These are phyloP conservation scores for Benincasa hispida DNA, from an alignment of 306 rosid genomes.

Conservation along the genomic window DNA sequence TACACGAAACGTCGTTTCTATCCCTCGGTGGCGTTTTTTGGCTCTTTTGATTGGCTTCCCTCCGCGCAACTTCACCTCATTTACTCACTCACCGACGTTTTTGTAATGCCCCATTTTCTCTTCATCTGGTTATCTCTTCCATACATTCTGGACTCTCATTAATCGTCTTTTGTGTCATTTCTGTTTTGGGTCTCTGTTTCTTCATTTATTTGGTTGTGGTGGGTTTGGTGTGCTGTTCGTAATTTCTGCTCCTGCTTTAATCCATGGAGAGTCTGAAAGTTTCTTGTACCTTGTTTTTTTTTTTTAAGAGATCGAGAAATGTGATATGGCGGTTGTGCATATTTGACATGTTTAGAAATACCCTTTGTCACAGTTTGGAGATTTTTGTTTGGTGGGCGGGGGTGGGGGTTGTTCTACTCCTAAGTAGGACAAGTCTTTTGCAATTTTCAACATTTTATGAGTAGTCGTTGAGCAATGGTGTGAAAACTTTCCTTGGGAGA, in stretches of 20 bases:
- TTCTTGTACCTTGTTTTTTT: not conserved
- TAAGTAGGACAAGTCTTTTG: not conserved
- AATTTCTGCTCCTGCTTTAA: not conserved
- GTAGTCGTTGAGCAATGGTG: not conserved
- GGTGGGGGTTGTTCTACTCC: not conserved
- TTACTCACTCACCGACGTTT: slow-evolving; percentile 29
- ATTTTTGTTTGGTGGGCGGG: too few species aligned
- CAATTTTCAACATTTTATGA: not conserved
- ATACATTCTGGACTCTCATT: not conserved
- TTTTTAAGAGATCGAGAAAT: not conserved
- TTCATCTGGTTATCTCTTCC: not conserved
- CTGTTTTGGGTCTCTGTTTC: not conserved
- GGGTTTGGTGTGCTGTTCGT: not conserved
- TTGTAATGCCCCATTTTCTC: slow-evolving; percentile 34
- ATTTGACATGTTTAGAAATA: not conserved
- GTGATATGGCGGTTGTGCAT: not conserved
- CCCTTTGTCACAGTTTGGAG: not conserved
- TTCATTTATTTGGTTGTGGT: not conserved
- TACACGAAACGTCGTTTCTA: slow-evolving; percentile 34
- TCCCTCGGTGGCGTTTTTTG: slow-evolving; percentile 46
- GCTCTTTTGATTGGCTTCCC: slow-evolving; percentile 29
- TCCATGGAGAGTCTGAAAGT: not conserved
- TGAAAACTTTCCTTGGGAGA: not conserved
- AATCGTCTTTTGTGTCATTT: not conserved
- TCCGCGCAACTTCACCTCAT: slow-evolving; percentile 20